A percentile compares a stretch with the other conserved stretches of the same genome.
Evolutionary conservation across 106 monocot genomes (phyloP).

Genomic region (Allium sativum): DNA sequence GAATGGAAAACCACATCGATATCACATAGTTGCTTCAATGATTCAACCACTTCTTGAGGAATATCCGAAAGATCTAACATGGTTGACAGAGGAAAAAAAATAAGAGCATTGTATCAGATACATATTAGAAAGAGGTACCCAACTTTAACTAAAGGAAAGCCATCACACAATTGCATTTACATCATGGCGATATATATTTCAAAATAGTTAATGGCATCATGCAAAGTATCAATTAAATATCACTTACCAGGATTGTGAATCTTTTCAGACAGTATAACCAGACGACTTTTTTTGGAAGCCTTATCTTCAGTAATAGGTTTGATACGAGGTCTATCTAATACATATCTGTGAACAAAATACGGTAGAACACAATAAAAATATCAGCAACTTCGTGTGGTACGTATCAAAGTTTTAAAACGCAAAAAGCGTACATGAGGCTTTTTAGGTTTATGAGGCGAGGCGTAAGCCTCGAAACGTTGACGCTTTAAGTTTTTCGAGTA

Average conservation of each 20-base stretch:
- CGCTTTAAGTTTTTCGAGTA: too few relatives aligned
- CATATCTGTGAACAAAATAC: conserved; percentile 34
- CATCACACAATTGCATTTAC: neutral
- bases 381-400: neutral
- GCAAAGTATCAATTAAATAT: too few relatives aligned
- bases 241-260: conserved; percentile 62
- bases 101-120: neutral
- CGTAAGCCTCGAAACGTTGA: too few relatives aligned
- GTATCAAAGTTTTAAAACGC: too few relatives aligned
- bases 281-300: conserved; percentile 42
- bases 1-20: conserved; percentile 59
- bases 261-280: conserved; percentile 70
- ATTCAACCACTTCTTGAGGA: conserved; percentile 29
- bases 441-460: too few relatives aligned
- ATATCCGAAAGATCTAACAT: conserved; percentile 64
- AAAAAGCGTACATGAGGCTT: too few relatives aligned
- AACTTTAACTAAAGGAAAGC: neutral
- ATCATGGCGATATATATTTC: too few relatives aligned
- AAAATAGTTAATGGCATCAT: too few relatives aligned
- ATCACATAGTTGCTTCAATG: conserved; percentile 51
- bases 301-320: conserved; percentile 82
- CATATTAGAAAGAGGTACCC: neutral
- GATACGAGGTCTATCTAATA: conserved; percentile 65
- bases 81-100: neutral
- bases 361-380: neutral